These are phyloP conservation scores for Microbotryum intermedium DNA, from an alignment of 1,284 basidiomycete species.

Conservation along the genomic window DNA sequence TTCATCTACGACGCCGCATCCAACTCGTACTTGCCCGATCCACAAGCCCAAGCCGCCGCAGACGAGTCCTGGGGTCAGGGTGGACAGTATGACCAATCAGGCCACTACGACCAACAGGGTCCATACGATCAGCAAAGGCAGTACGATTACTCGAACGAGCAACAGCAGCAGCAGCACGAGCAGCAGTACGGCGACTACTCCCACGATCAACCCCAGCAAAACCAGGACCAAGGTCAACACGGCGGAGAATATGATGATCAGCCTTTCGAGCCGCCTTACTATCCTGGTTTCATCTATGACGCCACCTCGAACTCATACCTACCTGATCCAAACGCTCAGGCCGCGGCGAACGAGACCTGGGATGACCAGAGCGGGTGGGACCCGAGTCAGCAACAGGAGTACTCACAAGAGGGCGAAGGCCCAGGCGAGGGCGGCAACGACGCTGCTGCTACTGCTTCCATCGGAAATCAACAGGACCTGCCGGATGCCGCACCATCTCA, in stretches of 20 bases:
- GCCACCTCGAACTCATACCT: slow-evolving; percentile 19
- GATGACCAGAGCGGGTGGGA: background rate
- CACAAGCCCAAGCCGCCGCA: slow-evolving; percentile 5
- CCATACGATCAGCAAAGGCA: background rate
- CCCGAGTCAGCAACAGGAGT: background rate
- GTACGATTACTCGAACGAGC: background rate
- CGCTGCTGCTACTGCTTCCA: no score
- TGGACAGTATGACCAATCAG: background rate
- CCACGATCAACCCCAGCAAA: slow-evolving; percentile 1
- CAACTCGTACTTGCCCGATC: slow-evolving; percentile 25
- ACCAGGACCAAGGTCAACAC: slow-evolving; percentile 1
- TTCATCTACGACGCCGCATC: slow-evolving; percentile 23
- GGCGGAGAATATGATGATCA: slow-evolving; percentile 4
- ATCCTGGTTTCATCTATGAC: slow-evolving; percentile 28
- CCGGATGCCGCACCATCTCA: no score
- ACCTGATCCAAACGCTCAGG: slow-evolving; percentile 16
- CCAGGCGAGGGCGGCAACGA: no score
- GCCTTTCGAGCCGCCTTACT: slow-evolving; percentile 13
- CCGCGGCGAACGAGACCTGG: background rate
- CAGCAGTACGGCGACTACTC: slow-evolving; percentile 7
- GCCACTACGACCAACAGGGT: slow-evolving; percentile 1
- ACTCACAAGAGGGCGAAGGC: background rate
- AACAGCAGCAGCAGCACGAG: background rate
- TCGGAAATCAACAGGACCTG: no score
- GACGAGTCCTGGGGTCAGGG: no score